Evolutionary conservation across 306 rosid species (phyloP).

Genomic region (Rosa rugosa): DNA sequence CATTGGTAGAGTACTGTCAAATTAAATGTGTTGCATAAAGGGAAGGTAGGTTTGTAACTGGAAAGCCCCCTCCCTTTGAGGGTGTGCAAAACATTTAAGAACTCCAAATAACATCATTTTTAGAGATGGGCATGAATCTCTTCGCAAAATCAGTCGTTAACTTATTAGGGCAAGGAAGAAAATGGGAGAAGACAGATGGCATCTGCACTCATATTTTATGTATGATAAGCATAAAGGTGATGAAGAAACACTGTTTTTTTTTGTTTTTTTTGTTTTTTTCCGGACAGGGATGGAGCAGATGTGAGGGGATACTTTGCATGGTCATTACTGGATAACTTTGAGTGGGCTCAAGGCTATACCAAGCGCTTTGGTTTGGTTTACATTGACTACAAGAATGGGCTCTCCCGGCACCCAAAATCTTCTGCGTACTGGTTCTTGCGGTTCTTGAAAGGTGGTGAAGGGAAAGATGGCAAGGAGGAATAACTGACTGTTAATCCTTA

Average conservation of each 20-base stretch:
- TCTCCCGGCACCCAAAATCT: slow-evolving; percentile 84
- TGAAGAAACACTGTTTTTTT: neutral
- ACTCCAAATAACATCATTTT: neutral
- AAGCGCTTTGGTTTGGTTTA: slow-evolving; percentile 87
- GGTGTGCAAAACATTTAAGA: neutral
- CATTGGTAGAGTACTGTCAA: neutral
- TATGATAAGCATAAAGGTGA: neutral
- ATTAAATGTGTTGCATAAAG: neutral
- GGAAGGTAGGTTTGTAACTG: neutral
- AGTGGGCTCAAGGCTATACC: slow-evolving; percentile 95
- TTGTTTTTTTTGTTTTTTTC: too few relatives aligned
- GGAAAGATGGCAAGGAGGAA: slow-evolving; percentile 57
- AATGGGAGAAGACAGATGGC: neutral
- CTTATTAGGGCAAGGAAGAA: neutral
- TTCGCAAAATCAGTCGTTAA: neutral
- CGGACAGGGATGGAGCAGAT: slow-evolving; percentile 77
- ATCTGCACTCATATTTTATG: neutral
- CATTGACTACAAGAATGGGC: slow-evolving; percentile 78
- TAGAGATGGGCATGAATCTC: neutral
- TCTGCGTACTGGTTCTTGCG: slow-evolving; percentile 89
- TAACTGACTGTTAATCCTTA: slow-evolving; percentile 6
- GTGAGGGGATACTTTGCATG: slow-evolving; percentile 94
- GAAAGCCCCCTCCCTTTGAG: neutral
- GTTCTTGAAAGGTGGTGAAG: slow-evolving; percentile 58
- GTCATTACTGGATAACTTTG: slow-evolving; percentile 91